Base-by-base conservation (phyloP, 2,329 filamentous ascomycete genomes). In the Penicillium capsulatum region DNA sequence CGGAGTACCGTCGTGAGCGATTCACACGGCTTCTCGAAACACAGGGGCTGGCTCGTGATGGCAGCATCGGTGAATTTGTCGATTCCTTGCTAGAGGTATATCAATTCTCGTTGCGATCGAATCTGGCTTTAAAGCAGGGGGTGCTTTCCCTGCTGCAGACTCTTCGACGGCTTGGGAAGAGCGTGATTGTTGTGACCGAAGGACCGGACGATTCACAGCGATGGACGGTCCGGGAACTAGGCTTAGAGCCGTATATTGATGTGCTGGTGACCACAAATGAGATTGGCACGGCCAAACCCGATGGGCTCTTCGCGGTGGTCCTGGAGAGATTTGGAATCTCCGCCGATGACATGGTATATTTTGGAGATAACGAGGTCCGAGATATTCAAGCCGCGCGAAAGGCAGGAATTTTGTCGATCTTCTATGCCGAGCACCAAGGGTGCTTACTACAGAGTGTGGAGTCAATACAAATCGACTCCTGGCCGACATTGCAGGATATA, bases 171-270 rank as follows among this genome's bases (percentile, higher is more conserved):
- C 45, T 56, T 0, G 61, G 61, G 0, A 69, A 70, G 46, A 69
- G 61, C n/a, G 55, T 74, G 3, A 58, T 61, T 0, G 48, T 74
- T 13, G 59, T 75, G 1, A 74, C 71, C 0, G 71, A 75, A 46
- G 70, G 71, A 0, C 72, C 69, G 0, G 62, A 69, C 27, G 72
- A 74, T 51, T 64, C 69, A 2, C 71, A 75, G 38, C 59, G 69
- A 44, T 65, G 70, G 51, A 70, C 71, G 0, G 29, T 72, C 1
- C 32, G 50, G 10, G 47, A 58, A n/a, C 52, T 70, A 6, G 55
- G 57, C 0, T 28, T 66, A 17, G 20, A 14, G 27, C 27, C 40
- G 0, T 58, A 52, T 22, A 36, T 64, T 11, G 58, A 68, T 41
- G 39, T 54, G 13, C 46, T 68, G 1, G 51, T 58, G 2, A 66